Evolutionary conservation across 2,329 filamentous ascomycete genomes (phyloP).

Genomic region (Aspergillus sojae): DNA sequence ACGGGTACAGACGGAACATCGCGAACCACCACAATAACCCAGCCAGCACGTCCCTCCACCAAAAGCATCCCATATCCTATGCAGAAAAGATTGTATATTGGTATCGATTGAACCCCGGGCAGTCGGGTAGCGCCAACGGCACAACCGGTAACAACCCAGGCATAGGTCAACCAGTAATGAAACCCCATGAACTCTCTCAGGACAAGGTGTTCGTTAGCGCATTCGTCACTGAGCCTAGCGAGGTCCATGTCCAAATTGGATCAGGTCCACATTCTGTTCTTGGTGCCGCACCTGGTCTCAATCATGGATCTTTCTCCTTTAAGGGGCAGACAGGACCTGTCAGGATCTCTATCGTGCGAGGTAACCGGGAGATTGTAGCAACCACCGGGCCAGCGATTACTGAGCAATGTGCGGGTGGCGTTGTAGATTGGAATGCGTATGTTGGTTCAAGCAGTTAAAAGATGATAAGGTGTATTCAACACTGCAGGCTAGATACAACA

Average conservation of each 20-base stretch:
- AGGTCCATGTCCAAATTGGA: slow-evolving; percentile 34
- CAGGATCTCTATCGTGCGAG: slow-evolving; percentile 28
- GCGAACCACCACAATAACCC: slow-evolving; percentile 1
- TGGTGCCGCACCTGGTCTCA: slow-evolving; percentile 29
- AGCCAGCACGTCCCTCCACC: slow-evolving; percentile 35
- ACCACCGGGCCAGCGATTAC: slow-evolving; percentile 35
- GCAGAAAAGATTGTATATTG: slow-evolving; percentile 37
- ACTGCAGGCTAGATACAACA: neutral
- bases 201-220: slow-evolving; percentile 37
- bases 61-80: slow-evolving; percentile 18
- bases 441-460: slow-evolving; percentile 31
- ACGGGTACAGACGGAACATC: slow-evolving; percentile 32
- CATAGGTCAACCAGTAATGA: slow-evolving; percentile 30
- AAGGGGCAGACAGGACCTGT: slow-evolving; percentile 33
- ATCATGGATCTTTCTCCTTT: slow-evolving; percentile 37
- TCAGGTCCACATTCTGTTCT: slow-evolving; percentile 22
- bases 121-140: slow-evolving; percentile 30
- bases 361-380: slow-evolving; percentile 23
- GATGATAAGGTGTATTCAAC: too few species aligned
- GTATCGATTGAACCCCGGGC: slow-evolving; percentile 37
- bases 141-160: slow-evolving; percentile 39
- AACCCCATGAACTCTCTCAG: slow-evolving; percentile 31
- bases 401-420: slow-evolving; percentile 27
- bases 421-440: slow-evolving; percentile 41
- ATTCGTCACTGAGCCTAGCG: slow-evolving; percentile 29